Evolutionary conservation across 1,139 yeast genomes (phyloP).

Genomic region (Candida buenavistaensis): DNA sequence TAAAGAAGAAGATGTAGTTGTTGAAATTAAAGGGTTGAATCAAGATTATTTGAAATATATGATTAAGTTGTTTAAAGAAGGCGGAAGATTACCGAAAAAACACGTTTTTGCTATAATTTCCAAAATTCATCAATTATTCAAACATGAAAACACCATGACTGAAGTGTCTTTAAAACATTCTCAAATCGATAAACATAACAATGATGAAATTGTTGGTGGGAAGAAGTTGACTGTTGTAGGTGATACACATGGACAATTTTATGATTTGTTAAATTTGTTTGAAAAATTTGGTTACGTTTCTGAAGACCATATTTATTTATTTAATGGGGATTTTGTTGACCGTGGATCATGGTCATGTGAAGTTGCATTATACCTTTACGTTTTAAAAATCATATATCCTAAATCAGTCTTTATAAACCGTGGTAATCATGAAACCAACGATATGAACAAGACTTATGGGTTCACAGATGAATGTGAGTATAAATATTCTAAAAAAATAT

Average conservation of each 20-base stretch:
- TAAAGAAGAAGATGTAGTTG: conserved; percentile 19
- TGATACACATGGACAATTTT: conserved; percentile 97
- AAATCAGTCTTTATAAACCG: conserved; percentile 71
- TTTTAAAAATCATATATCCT: conserved; percentile 81
- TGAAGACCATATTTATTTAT: conserved; percentile 71
- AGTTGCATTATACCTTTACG: conserved; percentile 80
- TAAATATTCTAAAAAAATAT: conserved; percentile 82
- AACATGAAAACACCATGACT: conserved; percentile 69
- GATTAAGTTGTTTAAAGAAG: conserved; percentile 69
- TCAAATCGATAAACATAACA: conserved; percentile 14
- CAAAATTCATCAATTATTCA: conserved; percentile 66
- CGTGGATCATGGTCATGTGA: conserved; percentile 99
- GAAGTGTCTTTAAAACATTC: conserved; percentile 57
- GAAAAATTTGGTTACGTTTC: conserved; percentile 67
- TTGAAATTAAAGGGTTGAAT: conserved; percentile 38
- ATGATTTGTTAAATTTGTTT: conserved; percentile 82
- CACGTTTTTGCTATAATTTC: conserved; percentile 84
- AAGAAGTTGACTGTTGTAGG: conserved; percentile 82
- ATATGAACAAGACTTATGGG: conserved; percentile 96
- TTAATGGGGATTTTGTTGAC: conserved; percentile 97
- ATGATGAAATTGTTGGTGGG: conserved; percentile 26
- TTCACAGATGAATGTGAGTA: conserved; percentile 94
- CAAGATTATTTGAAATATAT: conserved; percentile 59
- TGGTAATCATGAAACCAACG: conserved; percentile 96
- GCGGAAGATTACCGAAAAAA: conserved; percentile 72